Evolutionary conservation across 2,329 filamentous ascomycete species (phyloP), one percentile per base, ranked within the genome.

Genomic region (Fusarium dlaminii): DNA sequence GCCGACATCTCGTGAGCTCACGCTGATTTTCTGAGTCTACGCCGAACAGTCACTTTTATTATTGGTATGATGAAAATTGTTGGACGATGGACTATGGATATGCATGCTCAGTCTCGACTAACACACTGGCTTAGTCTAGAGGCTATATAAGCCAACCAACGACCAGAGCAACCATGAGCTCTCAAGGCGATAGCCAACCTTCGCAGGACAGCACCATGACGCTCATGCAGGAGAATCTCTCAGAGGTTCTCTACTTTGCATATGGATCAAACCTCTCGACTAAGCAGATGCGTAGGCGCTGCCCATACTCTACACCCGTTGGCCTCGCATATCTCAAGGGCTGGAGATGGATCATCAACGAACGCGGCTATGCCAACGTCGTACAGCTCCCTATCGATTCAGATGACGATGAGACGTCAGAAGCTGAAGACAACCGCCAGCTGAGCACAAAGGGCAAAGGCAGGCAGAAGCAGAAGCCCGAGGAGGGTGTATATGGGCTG

Each of bases 201-300:
- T 83, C 81, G 29, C 82, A 83, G 70, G 81, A 80, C 73, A 82
- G 80, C 73, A 71, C 73, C 67, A 78, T 81, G 75, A 83, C 82
- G 30, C 45, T 82, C 24, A 79, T 84, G 63, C 80, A 80, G 37
- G 80, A 82, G 42, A 77, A 80, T 61, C 75, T 79, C 18, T 78
- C 78, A 55, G 82, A 83, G 70, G 75, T 83, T 57, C 80, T 90
- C 72, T 93, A 93, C 84, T 93, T 94, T 79, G 92, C 89, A 76
- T 94, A 92, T 81, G 92, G 92, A 71, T 91, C 88, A 79, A 94
- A 94, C 80, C 86, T 94, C 66, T 92, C 90, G 80, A 86, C 86
- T 2, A 81, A 85, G 34, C 91, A 93, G 81, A 94, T 94, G 92
- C 75, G 75, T 8, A 74, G 79, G 51, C 90, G 91, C 59, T 94